Base-by-base conservation (phyloP, 108 stramenopile species). In the Aurantiochytrium sp. region DNA sequence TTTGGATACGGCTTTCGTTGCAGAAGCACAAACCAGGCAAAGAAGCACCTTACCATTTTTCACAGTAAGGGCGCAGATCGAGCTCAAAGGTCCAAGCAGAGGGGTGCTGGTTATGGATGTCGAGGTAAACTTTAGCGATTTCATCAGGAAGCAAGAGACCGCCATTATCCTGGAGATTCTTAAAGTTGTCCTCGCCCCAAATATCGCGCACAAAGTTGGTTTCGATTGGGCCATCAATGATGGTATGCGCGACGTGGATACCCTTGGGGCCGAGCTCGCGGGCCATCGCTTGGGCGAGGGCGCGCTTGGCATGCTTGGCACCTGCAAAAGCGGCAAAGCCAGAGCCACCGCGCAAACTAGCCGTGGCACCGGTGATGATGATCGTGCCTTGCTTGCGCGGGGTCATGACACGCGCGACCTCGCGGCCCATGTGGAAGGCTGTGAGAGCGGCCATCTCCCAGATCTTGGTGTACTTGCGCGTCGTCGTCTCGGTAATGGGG, bases 291-390 rank as follows among this genome's bases (percentile, higher is more conserved):
- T 91, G 90, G 19, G 91, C 72, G 45, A 93, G 64, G 4, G 55
- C 89, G 14, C 91, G 76, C 59, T 87, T 49, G 23, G 87, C 92
- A 21, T 35, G 44, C 87, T 90, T 93, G 43, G 88, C 90, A 4
- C n/a, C 72, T 25, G 92, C 83, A 88, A 93, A 93, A 28, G 91
- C 92, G 44, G 60, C 55, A 44, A 88, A 93, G 29, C 72, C 58
- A 4, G 89, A 49, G 21, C 51, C 58, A 23, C 92, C 91, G n/a
- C 88, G 55, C 23, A 90, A 47, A 4, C 87, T 69, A 0, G 92
- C 91, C 5, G 92, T 90, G 18, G 92, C 92, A 23, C 92, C 92
- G 0, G 92, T 91, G 58, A 93, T 91, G 59, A 93, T 83, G 29
- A 93, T 90, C 21, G 91, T 90, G 72, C 92, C 92, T 2, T 28